A percentile compares a stretch with the other conserved stretches of the same genome.
These are phyloP conservation scores for Sclerotinia subarctica DNA, from an alignment of 2,329 filamentous ascomycete genomes.

Conservation along the genomic window DNA sequence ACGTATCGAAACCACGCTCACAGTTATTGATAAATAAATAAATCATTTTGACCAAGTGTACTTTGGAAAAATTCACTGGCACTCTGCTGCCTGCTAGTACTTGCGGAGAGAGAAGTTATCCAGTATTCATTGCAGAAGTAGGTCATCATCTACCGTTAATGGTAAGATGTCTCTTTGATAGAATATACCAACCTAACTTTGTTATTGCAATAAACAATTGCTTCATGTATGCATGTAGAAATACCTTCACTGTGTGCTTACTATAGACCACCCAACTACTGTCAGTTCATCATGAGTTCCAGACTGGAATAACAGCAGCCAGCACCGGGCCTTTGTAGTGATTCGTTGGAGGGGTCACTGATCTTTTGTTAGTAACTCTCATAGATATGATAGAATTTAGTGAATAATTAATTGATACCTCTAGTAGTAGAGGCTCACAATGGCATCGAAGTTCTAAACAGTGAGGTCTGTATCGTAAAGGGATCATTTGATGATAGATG, in stretches of 20 bases:
- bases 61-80: background rate
- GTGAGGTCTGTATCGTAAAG: no score
- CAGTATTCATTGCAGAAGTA: background rate
- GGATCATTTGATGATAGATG: background rate
- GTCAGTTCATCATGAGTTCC: no score
- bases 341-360: background rate
- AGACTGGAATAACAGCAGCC: no score
- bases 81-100: no score
- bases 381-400: background rate
- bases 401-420: background rate
- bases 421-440: no score
- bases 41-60: no score
- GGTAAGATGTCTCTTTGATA: background rate
- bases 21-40: no score
- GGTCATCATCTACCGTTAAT: background rate
- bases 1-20: no score
- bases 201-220: no score
- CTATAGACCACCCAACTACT: background rate
- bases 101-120: background rate
- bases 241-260: no score
- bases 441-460: background rate
- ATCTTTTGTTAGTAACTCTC: no score
- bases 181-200: background rate
- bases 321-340: background rate
- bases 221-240: background rate